Evolutionary conservation across 192 early-diverging fungal species (phyloP).

Genomic region (Phlyctochytrium arcticum): DNA sequence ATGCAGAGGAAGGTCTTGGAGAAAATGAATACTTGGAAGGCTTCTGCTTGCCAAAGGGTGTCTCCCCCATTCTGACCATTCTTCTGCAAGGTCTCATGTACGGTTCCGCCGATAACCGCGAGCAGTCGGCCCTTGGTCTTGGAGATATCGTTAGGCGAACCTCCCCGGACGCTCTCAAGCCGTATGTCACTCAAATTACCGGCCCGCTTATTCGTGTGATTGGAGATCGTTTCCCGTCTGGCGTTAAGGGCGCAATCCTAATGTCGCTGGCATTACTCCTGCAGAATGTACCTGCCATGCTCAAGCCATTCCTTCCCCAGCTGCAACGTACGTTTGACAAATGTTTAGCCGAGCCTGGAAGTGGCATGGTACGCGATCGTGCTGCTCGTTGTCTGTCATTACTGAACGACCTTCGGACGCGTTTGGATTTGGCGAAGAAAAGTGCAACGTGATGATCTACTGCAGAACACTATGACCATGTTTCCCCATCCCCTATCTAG

Average conservation of each 20-base stretch:
- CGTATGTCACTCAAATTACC: conserved; percentile 92
- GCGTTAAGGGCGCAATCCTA: conserved; percentile 92
- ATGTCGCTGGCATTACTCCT: conserved; percentile 72
- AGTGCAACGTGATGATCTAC: too few species aligned
- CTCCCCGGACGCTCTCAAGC: conserved; percentile 69
- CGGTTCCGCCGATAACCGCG: conserved; percentile 75
- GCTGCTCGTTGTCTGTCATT: conserved; percentile 74
- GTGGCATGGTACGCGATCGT: conserved; percentile 67
- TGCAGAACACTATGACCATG: too few species aligned
- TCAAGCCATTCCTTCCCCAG: conserved; percentile 98
- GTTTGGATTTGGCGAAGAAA: too few species aligned
- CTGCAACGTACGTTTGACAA: conserved; percentile 96
- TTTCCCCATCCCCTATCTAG: too few species aligned
- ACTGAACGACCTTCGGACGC: conserved; percentile 66
- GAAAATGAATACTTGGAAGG: conserved; percentile 57
- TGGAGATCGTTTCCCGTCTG: conserved; percentile 86
- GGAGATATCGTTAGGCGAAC: conserved; percentile 71
- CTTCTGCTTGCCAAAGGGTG: conserved; percentile 86
- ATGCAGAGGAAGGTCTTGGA: conserved; percentile 46
- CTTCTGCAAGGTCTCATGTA: conserved; percentile 92
- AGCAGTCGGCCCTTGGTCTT: conserved; percentile 82
- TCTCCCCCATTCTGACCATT: conserved; percentile 85
- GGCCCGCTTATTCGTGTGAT: conserved; percentile 97
- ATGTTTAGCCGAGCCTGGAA: conserved; percentile 71
- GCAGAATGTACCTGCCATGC: conserved; percentile 75